These are phyloP conservation scores for Straminergon stramineum DNA, from an alignment of 225 moss, liverwort and hornwort species.

Conservation along the genomic window DNA sequence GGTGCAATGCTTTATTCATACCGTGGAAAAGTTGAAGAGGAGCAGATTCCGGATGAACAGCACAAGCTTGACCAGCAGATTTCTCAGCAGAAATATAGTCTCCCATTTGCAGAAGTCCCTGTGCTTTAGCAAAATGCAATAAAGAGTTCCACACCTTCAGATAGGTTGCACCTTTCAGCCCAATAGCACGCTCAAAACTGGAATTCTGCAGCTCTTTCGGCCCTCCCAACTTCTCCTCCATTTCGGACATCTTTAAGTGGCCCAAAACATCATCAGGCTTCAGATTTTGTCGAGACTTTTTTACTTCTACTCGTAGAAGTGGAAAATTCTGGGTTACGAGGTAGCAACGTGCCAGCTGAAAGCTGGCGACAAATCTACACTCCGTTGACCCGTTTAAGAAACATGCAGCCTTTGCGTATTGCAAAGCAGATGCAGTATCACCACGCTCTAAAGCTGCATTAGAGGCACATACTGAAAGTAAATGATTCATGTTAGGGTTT, in stretches of 20 bases:
- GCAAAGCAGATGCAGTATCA: slow-evolving; percentile 43
- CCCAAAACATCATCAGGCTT: slow-evolving; percentile 58
- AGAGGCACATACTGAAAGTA: slow-evolving; percentile 55
- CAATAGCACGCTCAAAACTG: slow-evolving; percentile 48
- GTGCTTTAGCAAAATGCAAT: slow-evolving; percentile 38
- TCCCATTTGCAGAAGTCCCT: slow-evolving; percentile 45
- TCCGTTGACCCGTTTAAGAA: slow-evolving; percentile 26
- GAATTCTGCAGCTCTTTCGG: slow-evolving; percentile 16
- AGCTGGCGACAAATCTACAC: slow-evolving; percentile 22
- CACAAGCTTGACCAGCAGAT: slow-evolving; percentile 54
- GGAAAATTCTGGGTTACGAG: slow-evolving; percentile 40
- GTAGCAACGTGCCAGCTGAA: slow-evolving; percentile 80
- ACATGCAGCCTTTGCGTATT: slow-evolving; percentile 42
- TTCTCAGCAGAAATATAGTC: slow-evolving; percentile 73
- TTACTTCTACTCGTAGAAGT: slow-evolving; percentile 51
- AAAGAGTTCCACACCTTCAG: slow-evolving; percentile 52
- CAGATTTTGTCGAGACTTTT: slow-evolving; percentile 31
- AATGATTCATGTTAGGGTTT: slow-evolving; percentile 22
- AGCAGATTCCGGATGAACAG: slow-evolving; percentile 43
- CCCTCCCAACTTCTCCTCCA: slow-evolving; percentile 46
- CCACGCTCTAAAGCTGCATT: slow-evolving; percentile 47
- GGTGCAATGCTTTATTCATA: slow-evolving; percentile 9
- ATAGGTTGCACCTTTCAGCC: slow-evolving; percentile 15
- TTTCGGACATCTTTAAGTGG: slow-evolving; percentile 51
- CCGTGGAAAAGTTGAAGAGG: slow-evolving; percentile 79